phyloP scores from a whole-genome alignment of 768 basidiomycete species.

The Psilocybe subaeruginosa region DNA sequence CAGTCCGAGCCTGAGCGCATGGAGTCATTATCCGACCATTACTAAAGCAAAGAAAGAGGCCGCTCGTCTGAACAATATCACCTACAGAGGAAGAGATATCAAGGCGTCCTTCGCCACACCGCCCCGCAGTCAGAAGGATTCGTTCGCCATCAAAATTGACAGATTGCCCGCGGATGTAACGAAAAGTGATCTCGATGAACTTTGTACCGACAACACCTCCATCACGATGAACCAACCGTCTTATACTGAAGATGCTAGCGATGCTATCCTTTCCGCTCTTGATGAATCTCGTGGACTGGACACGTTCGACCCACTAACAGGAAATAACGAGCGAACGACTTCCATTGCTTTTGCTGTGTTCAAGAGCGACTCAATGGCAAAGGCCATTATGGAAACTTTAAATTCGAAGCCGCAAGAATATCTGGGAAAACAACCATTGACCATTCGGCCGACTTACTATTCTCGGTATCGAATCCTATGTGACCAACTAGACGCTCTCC shows the following conservation, averaged over 20 bases:
- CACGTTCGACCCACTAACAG: constrained; percentile 40
- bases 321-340: constrained; percentile 31
- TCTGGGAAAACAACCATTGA: constrained; percentile 39
- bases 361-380: constrained; percentile 34
- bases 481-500: constrained; percentile 35
- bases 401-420: constrained; percentile 34
- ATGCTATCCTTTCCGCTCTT: constrained; percentile 37
- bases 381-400: constrained; percentile 29
- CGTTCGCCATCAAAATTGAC: constrained; percentile 47
- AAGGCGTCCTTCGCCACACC: constrained; percentile 40
- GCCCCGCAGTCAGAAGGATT: constrained; percentile 32
- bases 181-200: constrained; percentile 32
- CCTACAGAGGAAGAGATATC: constrained; percentile 42
- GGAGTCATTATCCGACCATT: constrained; percentile 47
- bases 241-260: constrained; percentile 34
- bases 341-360: constrained; percentile 48
- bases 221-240: constrained; percentile 35
- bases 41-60: constrained; percentile 45
- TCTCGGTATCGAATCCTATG: constrained; percentile 39
- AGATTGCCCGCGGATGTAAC: constrained; percentile 41
- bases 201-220: constrained; percentile 31
- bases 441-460: constrained; percentile 41
- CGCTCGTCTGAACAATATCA: constrained; percentile 37
- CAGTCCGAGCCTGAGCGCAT: constrained; percentile 43
- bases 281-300: constrained; percentile 38